These are phyloP conservation scores for Cystobasidium onofrii DNA, from an alignment of 768 basidiomycete species.

Conservation along the genomic window DNA sequence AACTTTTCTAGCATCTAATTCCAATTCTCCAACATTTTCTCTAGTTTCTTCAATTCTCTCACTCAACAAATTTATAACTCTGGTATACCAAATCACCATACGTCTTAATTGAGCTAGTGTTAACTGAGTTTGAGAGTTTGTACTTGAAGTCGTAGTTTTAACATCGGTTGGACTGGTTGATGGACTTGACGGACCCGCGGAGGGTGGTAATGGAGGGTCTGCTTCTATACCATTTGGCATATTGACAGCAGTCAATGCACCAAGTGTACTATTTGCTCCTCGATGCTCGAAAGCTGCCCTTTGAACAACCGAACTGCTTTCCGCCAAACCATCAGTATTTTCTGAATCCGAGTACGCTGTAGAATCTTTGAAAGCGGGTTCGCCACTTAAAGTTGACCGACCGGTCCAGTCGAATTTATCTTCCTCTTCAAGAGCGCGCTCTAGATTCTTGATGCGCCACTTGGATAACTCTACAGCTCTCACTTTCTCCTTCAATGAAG, in stretches of 20 bases:
- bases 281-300: constrained; percentile 59
- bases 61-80: constrained; percentile 66
- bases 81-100: constrained; percentile 71
- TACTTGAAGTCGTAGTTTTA: neutral
- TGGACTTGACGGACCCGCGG: constrained; percentile 50
- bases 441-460: constrained; percentile 74
- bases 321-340: neutral
- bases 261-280: constrained; percentile 60
- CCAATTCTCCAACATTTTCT: constrained; percentile 76
- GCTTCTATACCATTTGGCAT: constrained; percentile 60
- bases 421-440: constrained; percentile 67
- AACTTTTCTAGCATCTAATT: constrained; percentile 65
- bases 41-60: constrained; percentile 62
- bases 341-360: constrained; percentile 12
- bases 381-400: constrained; percentile 52
- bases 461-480: constrained; percentile 70
- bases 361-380: constrained; percentile 36
- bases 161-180: neutral
- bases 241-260: constrained; percentile 58
- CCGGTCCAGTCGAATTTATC: constrained; percentile 85
- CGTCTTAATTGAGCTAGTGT: constrained; percentile 65
- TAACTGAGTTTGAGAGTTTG: constrained; percentile 40
- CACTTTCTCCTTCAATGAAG: constrained; percentile 63
- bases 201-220: constrained; percentile 61
- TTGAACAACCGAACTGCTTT: constrained; percentile 49